Evolutionary conservation across 192 early-diverging fungal species (phyloP), one percentile per base, ranked within the genome.

Genomic region (Diversispora eburnea): DNA sequence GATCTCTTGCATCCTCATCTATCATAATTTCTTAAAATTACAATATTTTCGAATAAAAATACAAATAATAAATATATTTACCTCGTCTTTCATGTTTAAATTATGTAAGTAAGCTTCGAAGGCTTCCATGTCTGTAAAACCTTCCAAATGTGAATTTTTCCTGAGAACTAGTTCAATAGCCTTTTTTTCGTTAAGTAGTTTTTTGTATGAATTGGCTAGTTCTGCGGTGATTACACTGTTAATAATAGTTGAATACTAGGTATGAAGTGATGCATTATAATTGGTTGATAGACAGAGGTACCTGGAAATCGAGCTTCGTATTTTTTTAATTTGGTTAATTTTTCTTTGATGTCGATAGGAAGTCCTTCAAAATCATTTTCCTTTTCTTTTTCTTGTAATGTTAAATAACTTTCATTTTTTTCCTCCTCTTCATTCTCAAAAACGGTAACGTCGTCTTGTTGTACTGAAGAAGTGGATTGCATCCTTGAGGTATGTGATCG

Each of bases 1-100:
- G 45, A 81, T 81, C 49, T 81, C 80, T 58, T 81, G 74, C 80
- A 81, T 78, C 0, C 77, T 78, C 8, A 81, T 81, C 79, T 81
- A 76, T 41, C 15, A 41, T 2, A 48, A 25, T 63, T 33, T 19
- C 33, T 47, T 51, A 52, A 56, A 39, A 25, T 1, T 54, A 41
- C 8, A 17, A 51, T 47, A 9, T 8, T 1, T 42, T 4, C 3
- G 47, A 67, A 43, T 43, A 58, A 46, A 41, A 52, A 48, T n/a
- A 43, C 4, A 22, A 51, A 25, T 70, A 47, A 39, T 61, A 17
- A 47, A 45, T 33, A 55, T n/a, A 49, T 51, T 20, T 61, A 81
- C 73, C 39, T 78, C 80, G 20, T 74, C 78, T 63, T 78, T 81
- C 20, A 78, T 76, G 4, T 72, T 67, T 77, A 81, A 78, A 25